Percentiles rank a stretch among this genome's conserved stretches.
phyloP scores from a whole-genome alignment of 2,329 filamentous ascomycete genomes.

The Diaporthe helianthi region DNA sequence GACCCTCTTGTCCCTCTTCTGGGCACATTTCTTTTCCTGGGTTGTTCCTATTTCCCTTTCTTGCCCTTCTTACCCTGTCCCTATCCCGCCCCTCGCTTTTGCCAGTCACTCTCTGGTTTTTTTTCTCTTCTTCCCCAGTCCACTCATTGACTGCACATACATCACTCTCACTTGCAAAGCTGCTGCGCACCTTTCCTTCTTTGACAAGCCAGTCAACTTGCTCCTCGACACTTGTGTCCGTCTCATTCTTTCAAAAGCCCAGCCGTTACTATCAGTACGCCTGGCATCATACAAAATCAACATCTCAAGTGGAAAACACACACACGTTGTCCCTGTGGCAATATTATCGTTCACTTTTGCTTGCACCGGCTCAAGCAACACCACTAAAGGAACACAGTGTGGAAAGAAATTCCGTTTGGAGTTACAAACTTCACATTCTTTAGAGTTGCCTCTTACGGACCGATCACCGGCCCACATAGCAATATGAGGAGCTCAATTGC shows the following conservation, averaged over 20 bases:
- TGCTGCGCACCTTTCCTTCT: constrained; percentile 31
- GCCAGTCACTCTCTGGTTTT: constrained; percentile 4
- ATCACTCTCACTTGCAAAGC: constrained; percentile 26
- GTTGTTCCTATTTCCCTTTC: constrained; percentile 8
- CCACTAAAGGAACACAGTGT: constrained; percentile 1
- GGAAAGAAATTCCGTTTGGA: background rate
- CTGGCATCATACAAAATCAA: background rate
- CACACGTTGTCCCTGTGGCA: background rate
- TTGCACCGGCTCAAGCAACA: constrained; percentile 46
- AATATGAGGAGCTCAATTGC: constrained; percentile 18
- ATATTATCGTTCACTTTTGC: constrained; percentile 29
- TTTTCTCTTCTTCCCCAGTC: background rate
- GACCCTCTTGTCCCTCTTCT: constrained; percentile 3
- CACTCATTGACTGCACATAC: constrained; percentile 9
- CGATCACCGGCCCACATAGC: background rate
- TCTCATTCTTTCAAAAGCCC: background rate
- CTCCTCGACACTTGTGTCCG: constrained; percentile 7
- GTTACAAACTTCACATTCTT: background rate
- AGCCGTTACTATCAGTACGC: background rate
- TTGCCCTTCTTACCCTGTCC: background rate
- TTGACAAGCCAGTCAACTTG: constrained; percentile 21
- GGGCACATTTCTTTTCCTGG: background rate
- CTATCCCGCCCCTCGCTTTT: background rate
- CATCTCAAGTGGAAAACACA: background rate
- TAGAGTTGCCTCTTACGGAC: background rate